Conservation (phyloP, 306 rosid species). For the Acacia acuminata region DNA sequence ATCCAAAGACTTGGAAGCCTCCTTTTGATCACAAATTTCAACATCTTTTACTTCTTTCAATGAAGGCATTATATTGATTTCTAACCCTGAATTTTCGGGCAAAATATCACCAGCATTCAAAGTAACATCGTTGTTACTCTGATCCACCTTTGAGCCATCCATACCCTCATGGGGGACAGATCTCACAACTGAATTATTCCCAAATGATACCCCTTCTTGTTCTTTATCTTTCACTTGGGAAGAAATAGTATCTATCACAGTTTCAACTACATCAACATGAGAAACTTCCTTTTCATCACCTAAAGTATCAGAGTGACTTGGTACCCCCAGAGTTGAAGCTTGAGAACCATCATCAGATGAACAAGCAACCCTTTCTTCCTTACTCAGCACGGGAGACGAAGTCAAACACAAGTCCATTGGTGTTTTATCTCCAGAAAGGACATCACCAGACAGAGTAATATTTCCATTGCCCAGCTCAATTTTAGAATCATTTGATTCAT, state of each 20-base stretch:
- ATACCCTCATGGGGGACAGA: slow-evolving; percentile 18
- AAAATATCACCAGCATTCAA: slow-evolving; percentile 29
- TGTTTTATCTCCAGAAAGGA: slow-evolving; percentile 20
- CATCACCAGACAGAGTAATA: slow-evolving; percentile 10
- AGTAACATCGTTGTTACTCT: slow-evolving; percentile 1
- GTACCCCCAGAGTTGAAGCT: background rate
- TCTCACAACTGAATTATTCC: slow-evolving; percentile 12
- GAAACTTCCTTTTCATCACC: slow-evolving; percentile 28
- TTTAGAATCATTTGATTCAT: slow-evolving; percentile 24
- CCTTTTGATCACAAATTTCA: slow-evolving; percentile 35
- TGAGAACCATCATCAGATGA: slow-evolving; percentile 22
- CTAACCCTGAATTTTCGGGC: slow-evolving; percentile 23
- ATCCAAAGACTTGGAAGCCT: slow-evolving; percentile 18
- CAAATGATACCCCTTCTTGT: slow-evolving; percentile 22
- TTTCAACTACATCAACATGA: slow-evolving; percentile 17
- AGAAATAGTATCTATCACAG: slow-evolving; percentile 10
- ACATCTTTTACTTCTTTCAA: slow-evolving; percentile 14
- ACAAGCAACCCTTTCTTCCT: slow-evolving; percentile 21
- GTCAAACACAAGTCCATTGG: slow-evolving; percentile 19
- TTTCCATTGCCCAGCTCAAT: background rate
- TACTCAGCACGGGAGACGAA: slow-evolving; percentile 15
- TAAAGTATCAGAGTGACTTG: background rate
- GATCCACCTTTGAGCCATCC: slow-evolving; percentile 28
- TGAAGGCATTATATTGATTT: slow-evolving; percentile 2
- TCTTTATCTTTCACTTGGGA: slow-evolving; percentile 34